These are phyloP conservation scores for Cordyceps fumosorosea DNA, from an alignment of 2,329 filamentous ascomycete genomes.

Conservation along the genomic window DNA sequence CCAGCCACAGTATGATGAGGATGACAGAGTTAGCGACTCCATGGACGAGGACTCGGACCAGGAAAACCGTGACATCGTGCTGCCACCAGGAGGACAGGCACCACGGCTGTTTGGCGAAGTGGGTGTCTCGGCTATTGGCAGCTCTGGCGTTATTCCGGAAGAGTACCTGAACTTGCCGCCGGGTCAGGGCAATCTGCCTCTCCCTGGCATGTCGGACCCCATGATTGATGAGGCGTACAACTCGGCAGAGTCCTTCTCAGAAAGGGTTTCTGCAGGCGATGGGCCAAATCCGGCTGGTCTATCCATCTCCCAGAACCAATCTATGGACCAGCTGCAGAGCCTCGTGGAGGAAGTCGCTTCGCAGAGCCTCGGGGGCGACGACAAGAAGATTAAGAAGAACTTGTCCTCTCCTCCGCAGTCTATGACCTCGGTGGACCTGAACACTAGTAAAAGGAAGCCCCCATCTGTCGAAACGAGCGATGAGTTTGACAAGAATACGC, in stretches of 20 bases:
- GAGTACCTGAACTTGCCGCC: constrained; percentile 43
- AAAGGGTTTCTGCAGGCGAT: constrained; percentile 21
- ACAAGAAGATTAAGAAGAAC: constrained; percentile 19
- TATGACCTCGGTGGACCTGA: constrained; percentile 30
- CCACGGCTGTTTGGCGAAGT: constrained; percentile 51
- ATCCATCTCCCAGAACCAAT: constrained; percentile 37
- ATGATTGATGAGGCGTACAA: constrained; percentile 37
- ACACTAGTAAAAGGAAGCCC: constrained; percentile 51
- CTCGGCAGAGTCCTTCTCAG: constrained; percentile 33
- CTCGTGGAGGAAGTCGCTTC: constrained; percentile 46
- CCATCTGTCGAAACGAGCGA: constrained; percentile 43
- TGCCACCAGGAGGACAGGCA: constrained; percentile 34
- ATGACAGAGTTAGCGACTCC: constrained; percentile 34
- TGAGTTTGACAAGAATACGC: constrained; percentile 37
- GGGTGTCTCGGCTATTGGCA: constrained; percentile 45
- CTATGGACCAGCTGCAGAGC: constrained; percentile 44
- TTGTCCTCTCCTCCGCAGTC: constrained; percentile 19
- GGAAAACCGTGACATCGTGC: constrained; percentile 63
- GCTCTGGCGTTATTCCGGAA: constrained; percentile 43
- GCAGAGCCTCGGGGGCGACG: constrained; percentile 48
- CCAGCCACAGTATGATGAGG: constrained; percentile 25
- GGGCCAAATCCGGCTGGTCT: constrained; percentile 17
- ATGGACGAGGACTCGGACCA: constrained; percentile 68
- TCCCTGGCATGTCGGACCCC: constrained; percentile 38
- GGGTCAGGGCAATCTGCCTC: constrained; percentile 32